Evolutionary conservation across 768 basidiomycete genomes (phyloP).

Genomic region (Boletus insuetus): DNA sequence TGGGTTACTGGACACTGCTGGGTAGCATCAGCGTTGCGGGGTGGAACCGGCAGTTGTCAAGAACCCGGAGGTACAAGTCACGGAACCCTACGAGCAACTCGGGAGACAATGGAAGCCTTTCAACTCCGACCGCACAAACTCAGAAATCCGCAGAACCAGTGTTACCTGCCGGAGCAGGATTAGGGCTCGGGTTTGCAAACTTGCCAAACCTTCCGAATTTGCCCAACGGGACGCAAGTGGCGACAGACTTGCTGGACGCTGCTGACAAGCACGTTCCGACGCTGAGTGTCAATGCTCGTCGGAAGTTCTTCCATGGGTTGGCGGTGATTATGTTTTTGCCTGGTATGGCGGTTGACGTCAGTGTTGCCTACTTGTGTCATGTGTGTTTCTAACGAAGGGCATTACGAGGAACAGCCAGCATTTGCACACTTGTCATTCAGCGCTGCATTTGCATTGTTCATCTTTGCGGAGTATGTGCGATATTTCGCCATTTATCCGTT

Average conservation of each 20-base stretch:
- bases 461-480: slow-evolving; percentile 94
- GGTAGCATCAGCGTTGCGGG: slow-evolving; percentile 86
- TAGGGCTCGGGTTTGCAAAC: slow-evolving; percentile 39
- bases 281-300: slow-evolving; percentile 82
- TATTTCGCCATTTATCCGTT: slow-evolving; percentile 99
- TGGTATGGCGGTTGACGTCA: slow-evolving; percentile 87
- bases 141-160: slow-evolving; percentile 19
- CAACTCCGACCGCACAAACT: slow-evolving; percentile 23
- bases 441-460: slow-evolving; percentile 91
- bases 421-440: slow-evolving; percentile 96
- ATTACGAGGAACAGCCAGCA: slow-evolving; percentile 63
- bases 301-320: slow-evolving; percentile 96
- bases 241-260: slow-evolving; percentile 68
- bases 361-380: slow-evolving; percentile 32
- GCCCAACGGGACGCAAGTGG: slow-evolving; percentile 60
- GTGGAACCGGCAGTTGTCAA: slow-evolving; percentile 88
- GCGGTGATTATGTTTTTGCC: slow-evolving; percentile 97
- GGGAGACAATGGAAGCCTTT: slow-evolving; percentile 35
- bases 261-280: slow-evolving; percentile 91
- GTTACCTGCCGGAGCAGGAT: slow-evolving; percentile 18
- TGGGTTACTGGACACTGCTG: slow-evolving; percentile 83
- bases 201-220: slow-evolving; percentile 50
- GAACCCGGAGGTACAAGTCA: slow-evolving; percentile 66
- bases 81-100: slow-evolving; percentile 36
- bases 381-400: slow-evolving; percentile 13